These are phyloP conservation scores for Exophiala bonariae DNA, from an alignment of 2,329 filamentous ascomycete genomes.

Conservation along the genomic window DNA sequence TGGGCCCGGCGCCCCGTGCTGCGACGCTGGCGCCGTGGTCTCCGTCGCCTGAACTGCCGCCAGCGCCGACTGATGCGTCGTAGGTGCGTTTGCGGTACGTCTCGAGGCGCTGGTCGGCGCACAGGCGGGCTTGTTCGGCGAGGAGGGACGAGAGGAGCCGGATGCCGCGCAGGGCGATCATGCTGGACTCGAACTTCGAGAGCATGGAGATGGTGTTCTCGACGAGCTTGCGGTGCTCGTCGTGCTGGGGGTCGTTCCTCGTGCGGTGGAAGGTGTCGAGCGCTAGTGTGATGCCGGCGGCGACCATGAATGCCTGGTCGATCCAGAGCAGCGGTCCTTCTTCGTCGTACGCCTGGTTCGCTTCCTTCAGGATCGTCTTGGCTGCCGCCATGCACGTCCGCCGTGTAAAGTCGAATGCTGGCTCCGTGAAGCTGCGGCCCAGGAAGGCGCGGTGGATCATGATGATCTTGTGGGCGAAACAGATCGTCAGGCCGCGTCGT, in stretches of 20 bases:
- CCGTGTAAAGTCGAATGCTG: constrained; percentile 43
- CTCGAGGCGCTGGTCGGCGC: constrained; percentile 23
- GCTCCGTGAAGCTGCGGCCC: constrained; percentile 42
- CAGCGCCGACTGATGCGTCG: constrained; percentile 1
- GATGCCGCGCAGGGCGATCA: constrained; percentile 28
- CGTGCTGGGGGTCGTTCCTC: constrained; percentile 20
- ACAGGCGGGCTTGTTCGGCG: constrained; percentile 26
- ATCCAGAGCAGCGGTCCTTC: constrained; percentile 45
- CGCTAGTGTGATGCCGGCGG: constrained; percentile 40
- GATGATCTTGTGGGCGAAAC: constrained; percentile 44
- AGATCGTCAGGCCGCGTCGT: constrained; percentile 39
- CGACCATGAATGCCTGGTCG: constrained; percentile 43
- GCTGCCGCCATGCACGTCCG: constrained; percentile 43
- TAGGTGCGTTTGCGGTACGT: constrained; percentile 24
- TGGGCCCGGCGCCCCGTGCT: constrained; percentile 10
- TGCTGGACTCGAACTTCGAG: constrained; percentile 26
- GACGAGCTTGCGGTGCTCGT: constrained; percentile 26
- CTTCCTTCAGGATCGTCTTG: constrained; percentile 41
- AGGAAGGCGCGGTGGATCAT: constrained; percentile 45
- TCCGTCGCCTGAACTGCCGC: no score
- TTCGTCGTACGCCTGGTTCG: constrained; percentile 35
- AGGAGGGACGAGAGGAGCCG: constrained; percentile 26
- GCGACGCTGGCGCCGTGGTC: no score
- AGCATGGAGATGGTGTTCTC: constrained; percentile 26
- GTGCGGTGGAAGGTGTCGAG: constrained; percentile 40